A percentile compares a stretch with the other conserved stretches of the same genome.
These are phyloP conservation scores for Gautieria morchelliformis DNA, from an alignment of 768 basidiomycete genomes.

Conservation along the genomic window DNA sequence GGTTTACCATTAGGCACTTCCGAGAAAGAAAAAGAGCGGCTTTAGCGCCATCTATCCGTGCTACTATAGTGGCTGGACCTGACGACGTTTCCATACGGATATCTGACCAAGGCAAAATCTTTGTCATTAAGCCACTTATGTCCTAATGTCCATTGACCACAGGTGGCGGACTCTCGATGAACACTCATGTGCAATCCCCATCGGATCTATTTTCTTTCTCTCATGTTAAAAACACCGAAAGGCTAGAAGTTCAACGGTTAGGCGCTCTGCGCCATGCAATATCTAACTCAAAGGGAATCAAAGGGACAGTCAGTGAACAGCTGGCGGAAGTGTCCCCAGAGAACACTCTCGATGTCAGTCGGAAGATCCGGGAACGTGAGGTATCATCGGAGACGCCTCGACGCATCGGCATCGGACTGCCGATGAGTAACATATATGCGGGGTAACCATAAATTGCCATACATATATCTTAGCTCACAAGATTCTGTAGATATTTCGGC, in stretches of 20 bases:
- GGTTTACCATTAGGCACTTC: constrained; percentile 37
- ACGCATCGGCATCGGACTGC: constrained; percentile 72
- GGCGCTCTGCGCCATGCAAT: constrained; percentile 59
- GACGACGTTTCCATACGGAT: constrained; percentile 74
- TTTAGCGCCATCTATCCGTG: constrained; percentile 49
- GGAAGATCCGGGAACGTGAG: constrained; percentile 29
- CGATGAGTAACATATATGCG: constrained; percentile 85
- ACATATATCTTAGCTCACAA: not conserved
- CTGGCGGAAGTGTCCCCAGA: constrained; percentile 36
- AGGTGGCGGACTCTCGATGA: constrained; percentile 64
- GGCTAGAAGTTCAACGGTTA: constrained; percentile 57
- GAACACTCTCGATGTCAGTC: constrained; percentile 12
- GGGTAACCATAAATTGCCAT: constrained; percentile 31
- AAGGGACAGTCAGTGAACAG: constrained; percentile 76
- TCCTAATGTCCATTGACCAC: constrained; percentile 5
- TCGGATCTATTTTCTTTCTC: constrained; percentile 87
- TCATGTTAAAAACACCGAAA: constrained; percentile 65
- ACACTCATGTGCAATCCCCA: constrained; percentile 43
- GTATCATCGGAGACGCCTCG: constrained; percentile 40
- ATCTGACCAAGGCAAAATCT: constrained; percentile 70
- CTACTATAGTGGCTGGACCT: constrained; percentile 67
- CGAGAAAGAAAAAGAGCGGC: not conserved
- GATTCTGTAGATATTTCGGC: constrained; percentile 58
- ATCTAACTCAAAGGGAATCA: constrained; percentile 50
- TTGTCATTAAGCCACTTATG: not conserved